Evolutionary conservation across 768 basidiomycete genomes (phyloP), one percentile per base, ranked within the genome.

Genomic region (Phylloporus scabripes): DNA sequence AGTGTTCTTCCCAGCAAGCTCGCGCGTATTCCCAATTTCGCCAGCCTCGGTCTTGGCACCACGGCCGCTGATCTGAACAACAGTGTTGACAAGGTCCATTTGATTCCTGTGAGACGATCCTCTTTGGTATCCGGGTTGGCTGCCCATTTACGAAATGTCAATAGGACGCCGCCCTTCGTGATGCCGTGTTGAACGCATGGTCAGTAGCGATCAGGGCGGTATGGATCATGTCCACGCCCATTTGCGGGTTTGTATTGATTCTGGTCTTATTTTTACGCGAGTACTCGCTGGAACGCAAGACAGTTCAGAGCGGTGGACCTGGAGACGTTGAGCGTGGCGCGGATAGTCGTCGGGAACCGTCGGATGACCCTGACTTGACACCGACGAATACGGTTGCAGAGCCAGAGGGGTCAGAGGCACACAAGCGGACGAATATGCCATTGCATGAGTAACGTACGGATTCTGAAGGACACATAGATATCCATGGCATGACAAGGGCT

Each of bases 161-260:
- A 12, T 9, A 83, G 81, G 74, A 89, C 54, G 65, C 74, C 7
- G 57, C 59, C 10, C 60, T 72, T 24, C 81, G 80, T 11, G 57
- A 70, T 31, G 70, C 72, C 33, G 67, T 87, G 7, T 74, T 82
- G 26, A 71, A 83, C 46, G 83, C 83, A 0, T 87, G 80, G 65
- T 75, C 85, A n/a, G 67, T 73, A 28, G 78, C 84, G 1, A 81
- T 88, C 36, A 73, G 74, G 57, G 69, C 57, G 41, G 82, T 88
- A 38, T 88, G 86, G 85, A 53, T 82, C 36, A 77, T 82, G 20
- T 74, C 73, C 62, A 79, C 81, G 7, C 82, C 85, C 0, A 63
- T 87, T 23, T 21, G 75, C 12, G 82, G 78, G 11, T 69, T 71
- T 36, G 71, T 75, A 23, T 73, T 85, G 56, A 54, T 85, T 18